Evolutionary conservation across 2,329 filamentous ascomycete genomes (phyloP), one percentile per base, ranked within the genome.

Genomic region (Penicillium palitans): DNA sequence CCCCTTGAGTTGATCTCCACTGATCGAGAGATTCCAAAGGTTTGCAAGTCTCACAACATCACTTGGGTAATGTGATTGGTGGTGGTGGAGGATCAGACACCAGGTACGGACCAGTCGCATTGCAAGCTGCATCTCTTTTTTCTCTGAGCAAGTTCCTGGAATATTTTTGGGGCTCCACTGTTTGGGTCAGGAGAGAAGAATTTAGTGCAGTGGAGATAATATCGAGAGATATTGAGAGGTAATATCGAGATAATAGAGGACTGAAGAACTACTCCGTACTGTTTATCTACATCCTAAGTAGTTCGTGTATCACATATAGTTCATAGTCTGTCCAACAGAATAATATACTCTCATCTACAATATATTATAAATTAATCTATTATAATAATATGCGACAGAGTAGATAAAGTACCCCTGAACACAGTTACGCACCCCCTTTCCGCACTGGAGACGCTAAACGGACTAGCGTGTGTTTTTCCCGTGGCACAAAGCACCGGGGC

Each of bases 401-500:
- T 21, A 21, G 19, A 29, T 29, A 31, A 29, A 33, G 31, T 35
- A 15, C 55, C 55, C 55, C 55, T 57, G 55, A 57, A 37, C 15
- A 55, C 42, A 61, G 57, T 63, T 61, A 65, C 64, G 64, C 61
- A 60, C 61, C 62, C 47, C 55, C 50, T 57, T 45, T 63, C 61
- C 62, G 49, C 55, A 58, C 53, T 62, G 61, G 64, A 63, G 61
- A 55, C 64, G 55, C 62, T 61, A 65, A 65, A 39, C 19, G n/a
- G 21, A 55, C 55, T 66, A 63, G 63, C 53, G 63, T 50, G 39
- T 50, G 31, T 47, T 52, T 52, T 52, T 48, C 40, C 50, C 31
- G 7, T 19, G n/a, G n/a, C 45, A 48, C 45, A 47, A 47, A 33
- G 27, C 3, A 24, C 24, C 24, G 24, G 24, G 24, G 24, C 24